A percentile compares a stretch with the other conserved stretches of the same genome.
Evolutionary conservation across 139 green algal species (phyloP).

Genomic region (Haematococcus lacustris): DNA sequence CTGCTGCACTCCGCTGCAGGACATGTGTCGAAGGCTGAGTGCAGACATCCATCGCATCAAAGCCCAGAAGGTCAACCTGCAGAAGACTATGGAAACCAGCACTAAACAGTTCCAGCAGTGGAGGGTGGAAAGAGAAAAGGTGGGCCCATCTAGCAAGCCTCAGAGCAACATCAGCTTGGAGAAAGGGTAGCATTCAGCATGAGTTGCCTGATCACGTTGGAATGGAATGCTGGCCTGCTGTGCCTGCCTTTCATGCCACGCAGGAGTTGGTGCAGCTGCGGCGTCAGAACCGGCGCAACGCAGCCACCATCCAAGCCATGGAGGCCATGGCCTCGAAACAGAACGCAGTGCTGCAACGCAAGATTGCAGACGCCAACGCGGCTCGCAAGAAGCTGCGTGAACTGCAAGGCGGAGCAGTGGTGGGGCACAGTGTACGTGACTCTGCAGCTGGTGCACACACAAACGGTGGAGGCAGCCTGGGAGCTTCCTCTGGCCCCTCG

Average conservation of each 20-base stretch:
- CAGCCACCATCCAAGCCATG: conserved; percentile 24
- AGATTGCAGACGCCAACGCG: conserved; percentile 83
- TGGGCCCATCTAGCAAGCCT: conserved; percentile 1
- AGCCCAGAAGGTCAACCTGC: conserved; percentile 53
- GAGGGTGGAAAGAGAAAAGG: conserved; percentile 45
- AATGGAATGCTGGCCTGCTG: too few species aligned
- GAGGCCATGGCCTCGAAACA: conserved; percentile 64
- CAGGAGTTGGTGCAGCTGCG: conserved; percentile 44
- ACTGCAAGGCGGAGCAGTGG: conserved; percentile 14
- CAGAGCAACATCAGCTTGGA: conserved; percentile 1
- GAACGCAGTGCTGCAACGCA: conserved; percentile 80
- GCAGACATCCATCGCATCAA: conserved; percentile 79
- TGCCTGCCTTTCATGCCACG: not conserved
- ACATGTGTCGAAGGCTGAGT: conserved; percentile 48
- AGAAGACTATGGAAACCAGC: conserved; percentile 44
- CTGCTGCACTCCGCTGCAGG: too few species aligned
- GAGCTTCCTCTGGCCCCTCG: too few species aligned
- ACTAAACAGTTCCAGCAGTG: conserved; percentile 45
- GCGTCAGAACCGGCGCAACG: conserved; percentile 24
- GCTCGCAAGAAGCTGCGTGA: conserved; percentile 56
- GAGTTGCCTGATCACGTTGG: too few species aligned
- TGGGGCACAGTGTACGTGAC: too few species aligned
- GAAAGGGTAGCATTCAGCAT: too few species aligned
- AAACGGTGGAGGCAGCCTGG: too few species aligned
- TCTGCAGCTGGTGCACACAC: not conserved